phyloP scores from a whole-genome alignment of 805 yeast species.

The Wickerhamiella siamensis region DNA sequence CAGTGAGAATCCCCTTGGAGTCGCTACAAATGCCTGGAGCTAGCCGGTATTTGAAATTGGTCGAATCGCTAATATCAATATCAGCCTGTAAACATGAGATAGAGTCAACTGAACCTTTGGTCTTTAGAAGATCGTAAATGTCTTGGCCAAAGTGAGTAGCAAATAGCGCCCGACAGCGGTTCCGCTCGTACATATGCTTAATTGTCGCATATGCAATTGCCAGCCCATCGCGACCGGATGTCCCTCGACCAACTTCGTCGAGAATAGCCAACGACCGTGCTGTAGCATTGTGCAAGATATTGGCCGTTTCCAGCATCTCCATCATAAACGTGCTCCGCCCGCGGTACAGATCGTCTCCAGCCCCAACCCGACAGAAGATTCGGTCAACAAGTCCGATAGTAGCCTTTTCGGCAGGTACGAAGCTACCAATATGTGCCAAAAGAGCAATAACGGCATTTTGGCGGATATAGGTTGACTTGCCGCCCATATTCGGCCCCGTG shows the following conservation, averaged over 20 bases:
- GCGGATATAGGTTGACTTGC: slow-evolving; percentile 63
- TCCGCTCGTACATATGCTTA: slow-evolving; percentile 36
- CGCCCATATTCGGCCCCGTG: slow-evolving; percentile 91
- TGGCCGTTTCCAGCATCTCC: slow-evolving; percentile 76
- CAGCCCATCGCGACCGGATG: slow-evolving; percentile 71
- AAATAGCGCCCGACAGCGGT: slow-evolving; percentile 61
- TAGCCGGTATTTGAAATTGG: slow-evolving; percentile 36
- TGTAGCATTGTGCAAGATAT: slow-evolving; percentile 53
- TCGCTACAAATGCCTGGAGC: slow-evolving; percentile 53
- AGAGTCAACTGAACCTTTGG: slow-evolving; percentile 12
- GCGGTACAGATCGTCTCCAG: slow-evolving; percentile 57
- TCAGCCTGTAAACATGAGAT: slow-evolving; percentile 11
- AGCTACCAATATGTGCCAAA: slow-evolving; percentile 65
- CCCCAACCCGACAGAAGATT: slow-evolving; percentile 67
- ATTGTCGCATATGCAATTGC: slow-evolving; percentile 74
- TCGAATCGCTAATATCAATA: slow-evolving; percentile 18
- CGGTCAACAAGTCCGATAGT: slow-evolving; percentile 59
- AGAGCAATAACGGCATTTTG: slow-evolving; percentile 55
- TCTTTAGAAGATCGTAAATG: slow-evolving; percentile 29
- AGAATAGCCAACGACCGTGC: slow-evolving; percentile 55
- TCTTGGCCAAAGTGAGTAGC: slow-evolving; percentile 76
- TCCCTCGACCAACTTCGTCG: slow-evolving; percentile 86
- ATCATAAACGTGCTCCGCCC: slow-evolving; percentile 88
- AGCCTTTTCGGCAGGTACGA: slow-evolving; percentile 52
- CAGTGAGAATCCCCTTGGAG: slow-evolving; percentile 67